Base-by-base conservation (phyloP, 2,329 filamentous ascomycete species). In the Verticillium zaregamsianum region DNA sequence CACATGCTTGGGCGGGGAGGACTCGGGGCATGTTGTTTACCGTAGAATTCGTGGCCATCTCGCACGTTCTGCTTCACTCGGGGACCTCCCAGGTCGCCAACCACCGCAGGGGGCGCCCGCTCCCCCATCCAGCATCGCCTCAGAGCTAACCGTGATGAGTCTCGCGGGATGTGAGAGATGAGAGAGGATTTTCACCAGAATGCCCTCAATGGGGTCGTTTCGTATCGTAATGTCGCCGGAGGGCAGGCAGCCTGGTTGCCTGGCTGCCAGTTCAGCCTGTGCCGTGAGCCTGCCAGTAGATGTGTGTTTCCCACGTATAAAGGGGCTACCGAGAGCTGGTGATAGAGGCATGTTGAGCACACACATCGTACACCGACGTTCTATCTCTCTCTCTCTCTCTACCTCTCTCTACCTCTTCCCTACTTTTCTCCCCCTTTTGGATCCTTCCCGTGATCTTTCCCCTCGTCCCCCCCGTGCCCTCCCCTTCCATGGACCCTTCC, bases 401-500 rank as follows among this genome's bases (percentile, higher is more conserved):
- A 28, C 28, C 55, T 35, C 57, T 55, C 17, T 33, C 28, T 28
- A 28, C 28, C 56, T 57, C 58, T 31, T 54, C 40, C 8, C 31
- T 15, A 25, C 8, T 35, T 39, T 35, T 28, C 14, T 57, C 15
- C 23, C 5, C 35, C 40, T 11, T 49, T 25, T 17, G 4, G 6
- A 4, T 14, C 11, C 56, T 40, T 17, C 15, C 39, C n/a, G 37
- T 54, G 31, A 9, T 37, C 45, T 58, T 52, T n/a, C 8, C 31
- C 23, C 40, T 49, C 8, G 20, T 49, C n/a, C n/a, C 20, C 20
- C n/a, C 33, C 2, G 37, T 61, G 59, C 57, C 37, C 28, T 28
- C 49, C 37, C 32, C 33, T 25, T 28, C 37, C 7, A 72, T 71
- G 69, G 69, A 73, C 58, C 69, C 70, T 8, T 61, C 61, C 11